Conservation (phyloP, 495 filamentous ascomycete species). For the Cercophora scortea region DNA sequence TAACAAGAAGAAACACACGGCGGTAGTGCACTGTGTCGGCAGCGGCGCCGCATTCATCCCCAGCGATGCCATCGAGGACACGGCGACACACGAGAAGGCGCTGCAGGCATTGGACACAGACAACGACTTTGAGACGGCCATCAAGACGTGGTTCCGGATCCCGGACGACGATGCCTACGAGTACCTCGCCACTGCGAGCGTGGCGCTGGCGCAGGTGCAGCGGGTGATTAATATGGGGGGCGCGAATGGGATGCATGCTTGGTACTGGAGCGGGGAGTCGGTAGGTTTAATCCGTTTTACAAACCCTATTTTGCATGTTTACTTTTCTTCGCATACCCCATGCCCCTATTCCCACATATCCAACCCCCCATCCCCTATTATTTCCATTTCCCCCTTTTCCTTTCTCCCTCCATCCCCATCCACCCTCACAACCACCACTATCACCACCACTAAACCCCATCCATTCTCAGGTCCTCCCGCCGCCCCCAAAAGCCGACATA, state of each 20-base stretch:
- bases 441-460: background rate
- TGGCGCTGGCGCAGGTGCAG: constrained; percentile 47
- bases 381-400: background rate
- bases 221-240: constrained; percentile 36
- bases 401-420: too few species aligned
- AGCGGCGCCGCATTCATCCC: constrained; percentile 7
- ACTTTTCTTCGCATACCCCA: background rate
- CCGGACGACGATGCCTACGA: constrained; percentile 41
- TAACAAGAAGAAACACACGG: background rate
- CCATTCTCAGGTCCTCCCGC: constrained; percentile 22
- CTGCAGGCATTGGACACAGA: constrained; percentile 22
- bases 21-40: constrained; percentile 4
- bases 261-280: constrained; percentile 32
- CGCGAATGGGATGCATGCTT: constrained; percentile 31
- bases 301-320: background rate
- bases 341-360: background rate
- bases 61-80: constrained; percentile 3
- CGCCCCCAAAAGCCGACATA: constrained; percentile 43
- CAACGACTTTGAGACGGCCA: constrained; percentile 41
- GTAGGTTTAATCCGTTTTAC: constrained; percentile 3
- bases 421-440: too few species aligned
- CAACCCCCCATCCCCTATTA: background rate
- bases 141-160: constrained; percentile 45
- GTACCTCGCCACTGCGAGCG: constrained; percentile 49
- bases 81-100: constrained; percentile 7